Conservation (phyloP, 306 rosid species). For the Vigna hirtella region DNA sequence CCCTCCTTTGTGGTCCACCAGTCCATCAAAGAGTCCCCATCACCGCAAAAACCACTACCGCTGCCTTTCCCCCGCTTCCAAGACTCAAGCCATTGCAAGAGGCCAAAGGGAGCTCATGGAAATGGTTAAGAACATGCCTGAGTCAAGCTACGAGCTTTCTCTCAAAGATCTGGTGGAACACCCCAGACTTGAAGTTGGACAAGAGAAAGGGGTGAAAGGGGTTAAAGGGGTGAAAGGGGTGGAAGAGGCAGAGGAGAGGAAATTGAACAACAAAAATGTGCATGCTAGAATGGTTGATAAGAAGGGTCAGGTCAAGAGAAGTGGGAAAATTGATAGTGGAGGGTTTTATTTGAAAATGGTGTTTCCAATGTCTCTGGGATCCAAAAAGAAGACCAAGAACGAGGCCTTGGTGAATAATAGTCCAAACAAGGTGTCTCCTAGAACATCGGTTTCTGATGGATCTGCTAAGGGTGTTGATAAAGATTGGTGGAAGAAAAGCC, state of each 20-base stretch:
- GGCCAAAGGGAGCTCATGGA: constrained; percentile 94
- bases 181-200: constrained; percentile 33
- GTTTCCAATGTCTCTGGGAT: constrained; percentile 63
- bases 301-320: constrained; percentile 42
- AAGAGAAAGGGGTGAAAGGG: constrained; percentile 8
- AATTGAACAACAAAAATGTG: constrained; percentile 29
- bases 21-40: constrained; percentile 50
- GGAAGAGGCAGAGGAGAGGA: constrained; percentile 25
- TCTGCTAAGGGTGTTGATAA: constrained; percentile 51
- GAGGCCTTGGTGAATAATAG: constrained; percentile 46
- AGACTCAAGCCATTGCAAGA: constrained; percentile 73
- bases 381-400: constrained; percentile 49
- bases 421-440: constrained; percentile 59
- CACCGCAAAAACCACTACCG: constrained; percentile 47
- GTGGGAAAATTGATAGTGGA: constrained; percentile 57
- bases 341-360: constrained; percentile 82
- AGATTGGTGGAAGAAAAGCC: constrained; percentile 82
- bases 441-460: constrained; percentile 55
- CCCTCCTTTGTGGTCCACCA: constrained; percentile 67
- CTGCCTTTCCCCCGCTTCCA: constrained; percentile 67
- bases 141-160: constrained; percentile 81
- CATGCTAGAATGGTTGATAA: constrained; percentile 40
- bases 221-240: constrained; percentile 30
- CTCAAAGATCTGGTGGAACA: constrained; percentile 81
- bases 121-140: constrained; percentile 88